These are phyloP conservation scores for Tricladium varicosporioides DNA, from an alignment of 2,329 filamentous ascomycete species.

Conservation along the genomic window DNA sequence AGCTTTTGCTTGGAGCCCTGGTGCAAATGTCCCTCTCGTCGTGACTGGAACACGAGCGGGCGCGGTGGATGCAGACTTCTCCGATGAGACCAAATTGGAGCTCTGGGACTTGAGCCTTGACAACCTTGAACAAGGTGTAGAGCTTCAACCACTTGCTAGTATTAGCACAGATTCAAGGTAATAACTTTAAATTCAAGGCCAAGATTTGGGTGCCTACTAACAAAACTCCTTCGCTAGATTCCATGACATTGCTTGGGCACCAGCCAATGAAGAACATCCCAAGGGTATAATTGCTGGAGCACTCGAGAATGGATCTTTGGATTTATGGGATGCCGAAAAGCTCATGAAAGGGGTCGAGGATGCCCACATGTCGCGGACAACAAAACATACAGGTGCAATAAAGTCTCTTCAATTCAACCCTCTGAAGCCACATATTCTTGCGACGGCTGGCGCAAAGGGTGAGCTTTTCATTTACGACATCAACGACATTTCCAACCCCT, in stretches of 20 bases:
- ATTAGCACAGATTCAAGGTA: slow-evolving; percentile 90
- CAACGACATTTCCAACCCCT: slow-evolving; percentile 83
- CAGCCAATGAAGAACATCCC: slow-evolving; percentile 73
- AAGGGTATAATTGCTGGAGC: slow-evolving; percentile 92
- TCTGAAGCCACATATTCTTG: slow-evolving; percentile 83
- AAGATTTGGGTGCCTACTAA: slow-evolving; percentile 3
- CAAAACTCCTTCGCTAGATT: slow-evolving; percentile 59
- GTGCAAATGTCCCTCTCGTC: slow-evolving; percentile 73
- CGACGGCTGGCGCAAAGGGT: slow-evolving; percentile 89
- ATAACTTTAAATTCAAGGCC: slow-evolving; percentile 10
- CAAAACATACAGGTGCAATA: slow-evolving; percentile 88
- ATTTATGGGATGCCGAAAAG: slow-evolving; percentile 86
- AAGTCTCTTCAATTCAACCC: slow-evolving; percentile 98
- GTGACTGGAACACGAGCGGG: slow-evolving; percentile 94
- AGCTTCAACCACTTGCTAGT: slow-evolving; percentile 81
- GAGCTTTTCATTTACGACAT: slow-evolving; percentile 96
- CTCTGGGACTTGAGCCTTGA: slow-evolving; percentile 92
- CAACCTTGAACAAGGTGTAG: slow-evolving; percentile 69
- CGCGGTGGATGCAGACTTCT: slow-evolving; percentile 95
- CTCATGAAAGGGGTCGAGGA: slow-evolving; percentile 59
- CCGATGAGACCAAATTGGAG: slow-evolving; percentile 93
- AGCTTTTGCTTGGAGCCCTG: slow-evolving; percentile 94
- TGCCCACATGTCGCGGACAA: slow-evolving; percentile 80
- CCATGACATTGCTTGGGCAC: slow-evolving; percentile 94
- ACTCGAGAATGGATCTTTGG: slow-evolving; percentile 88